Base-by-base conservation (phyloP, 495 filamentous ascomycete genomes). In the Podospora pseudopauciseta region DNA sequence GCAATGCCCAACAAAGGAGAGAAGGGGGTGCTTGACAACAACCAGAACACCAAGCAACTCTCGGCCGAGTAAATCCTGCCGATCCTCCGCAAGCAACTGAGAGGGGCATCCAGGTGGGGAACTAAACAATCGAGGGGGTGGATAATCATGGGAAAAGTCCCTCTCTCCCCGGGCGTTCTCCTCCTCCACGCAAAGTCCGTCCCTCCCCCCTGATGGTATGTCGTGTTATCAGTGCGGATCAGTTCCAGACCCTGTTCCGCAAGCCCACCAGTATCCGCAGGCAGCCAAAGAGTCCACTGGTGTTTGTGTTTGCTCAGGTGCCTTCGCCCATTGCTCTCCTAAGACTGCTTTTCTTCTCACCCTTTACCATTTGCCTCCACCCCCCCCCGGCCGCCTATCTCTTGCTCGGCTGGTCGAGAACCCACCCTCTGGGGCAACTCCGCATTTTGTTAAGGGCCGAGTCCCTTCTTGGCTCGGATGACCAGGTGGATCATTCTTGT, bases 1-100 rank as follows among this genome's bases (percentile, higher is more conserved):
- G 5, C 3, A 26, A 61, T 6, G 16, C 16, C 26, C 59, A 28
- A 18, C 30, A 32, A 28, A 9, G 4, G 26, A 61, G 26, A 9
- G 59, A 61, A 20, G 11, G 11, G 23, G 23, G 27, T 5, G 30
- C 4, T 28, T 60, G 59, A 30, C 59, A 28, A 18, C 23, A 27
- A 61, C 27, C 9, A 26, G 26, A 26, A 61, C 26, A 61, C 7
- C 27, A 63, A 63, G 19, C 64, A 63, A 61, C 64, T 62, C 60
- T 63, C 64, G 68, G 60, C 60, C 59, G 59, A 66, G 59, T 54
- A 62, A 62, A 59, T 66, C 26, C 60, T 34, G 58, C 68, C 68
- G 64, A 70, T 13, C 16, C 55, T 23, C 63, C 32, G 60, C 26
- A 32, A 7, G 34, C 23, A 61, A 28, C 16, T 20, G 56, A 58